Conservation (phyloP, 345 rosid species). For the Hibiscus mutabilis region DNA sequence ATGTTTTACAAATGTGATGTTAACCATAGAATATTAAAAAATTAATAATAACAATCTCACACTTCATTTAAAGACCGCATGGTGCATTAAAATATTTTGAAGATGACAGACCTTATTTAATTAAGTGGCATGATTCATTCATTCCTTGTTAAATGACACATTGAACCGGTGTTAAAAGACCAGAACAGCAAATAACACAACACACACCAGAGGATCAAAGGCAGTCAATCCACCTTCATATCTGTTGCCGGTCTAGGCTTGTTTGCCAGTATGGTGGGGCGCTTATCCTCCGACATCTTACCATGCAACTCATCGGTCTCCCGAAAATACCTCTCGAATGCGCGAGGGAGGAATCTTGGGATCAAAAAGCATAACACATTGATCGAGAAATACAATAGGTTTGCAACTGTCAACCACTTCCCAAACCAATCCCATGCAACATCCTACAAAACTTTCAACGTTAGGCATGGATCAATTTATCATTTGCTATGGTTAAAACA, state of each 20-base stretch:
- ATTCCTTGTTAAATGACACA: too few relatives aligned
- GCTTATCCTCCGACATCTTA: conserved; percentile 10
- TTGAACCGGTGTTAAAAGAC: too few relatives aligned
- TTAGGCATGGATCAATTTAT: too few relatives aligned
- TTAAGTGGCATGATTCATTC: too few relatives aligned
- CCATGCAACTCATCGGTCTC: conserved; percentile 43
- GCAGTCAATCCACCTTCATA: not conserved
- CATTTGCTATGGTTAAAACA: too few relatives aligned
- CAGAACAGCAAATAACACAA: not conserved
- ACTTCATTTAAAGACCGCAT: too few relatives aligned
- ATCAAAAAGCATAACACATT: conserved; percentile 74
- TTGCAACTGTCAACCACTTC: conserved; percentile 49
- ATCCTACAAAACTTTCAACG: not conserved
- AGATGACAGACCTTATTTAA: too few relatives aligned
- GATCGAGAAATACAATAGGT: conserved; percentile 53
- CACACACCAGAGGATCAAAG: not conserved
- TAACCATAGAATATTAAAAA: too few relatives aligned
- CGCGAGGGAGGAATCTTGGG: conserved; percentile 73
- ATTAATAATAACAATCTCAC: too few relatives aligned
- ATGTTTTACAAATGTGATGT: too few relatives aligned
- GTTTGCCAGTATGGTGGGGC: not conserved
- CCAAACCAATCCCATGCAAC: conserved; percentile 51
- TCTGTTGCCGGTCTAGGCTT: not conserved
- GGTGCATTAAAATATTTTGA: too few relatives aligned
- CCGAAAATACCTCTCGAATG: conserved; percentile 61